phyloP scores from a whole-genome alignment of 2,329 filamentous ascomycete species.

The Xylariaceae sp. region DNA sequence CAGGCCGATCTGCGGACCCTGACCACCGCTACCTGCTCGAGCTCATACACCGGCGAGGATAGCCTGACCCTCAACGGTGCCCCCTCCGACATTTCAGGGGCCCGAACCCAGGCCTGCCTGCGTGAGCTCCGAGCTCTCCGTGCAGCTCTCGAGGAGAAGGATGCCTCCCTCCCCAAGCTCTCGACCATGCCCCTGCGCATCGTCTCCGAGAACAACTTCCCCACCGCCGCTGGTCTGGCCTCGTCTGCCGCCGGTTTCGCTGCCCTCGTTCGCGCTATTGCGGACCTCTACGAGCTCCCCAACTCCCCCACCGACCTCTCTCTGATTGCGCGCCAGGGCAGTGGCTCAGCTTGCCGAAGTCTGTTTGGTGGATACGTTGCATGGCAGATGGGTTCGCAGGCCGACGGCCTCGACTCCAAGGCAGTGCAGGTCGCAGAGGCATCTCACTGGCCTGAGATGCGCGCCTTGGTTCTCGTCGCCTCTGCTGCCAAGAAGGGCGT shows the following conservation, averaged over 20 bases:
- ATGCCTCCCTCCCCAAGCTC: constrained; percentile 75
- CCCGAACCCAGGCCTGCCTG: constrained; percentile 92
- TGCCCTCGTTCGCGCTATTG: constrained; percentile 75
- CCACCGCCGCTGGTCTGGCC: constrained; percentile 85
- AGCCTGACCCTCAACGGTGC: constrained; percentile 79
- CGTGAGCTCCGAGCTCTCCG: constrained; percentile 76
- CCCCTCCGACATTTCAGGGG: constrained; percentile 76
- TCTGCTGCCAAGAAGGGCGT: constrained; percentile 95
- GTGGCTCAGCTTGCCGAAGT: constrained; percentile 87
- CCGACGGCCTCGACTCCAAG: constrained; percentile 78
- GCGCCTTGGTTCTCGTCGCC: constrained; percentile 83
- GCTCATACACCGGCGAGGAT: constrained; percentile 60
- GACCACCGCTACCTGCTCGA: constrained; percentile 88
- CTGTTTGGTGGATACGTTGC: constrained; percentile 95
- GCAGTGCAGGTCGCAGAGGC: constrained; percentile 86
- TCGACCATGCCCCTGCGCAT: constrained; percentile 72
- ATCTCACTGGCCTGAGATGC: constrained; percentile 92
- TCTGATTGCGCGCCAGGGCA: constrained; percentile 86
- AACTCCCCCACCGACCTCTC: constrained; percentile 78
- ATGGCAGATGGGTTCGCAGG: constrained; percentile 73
- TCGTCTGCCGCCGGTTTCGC: constrained; percentile 66
- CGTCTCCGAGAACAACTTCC: constrained; percentile 98
- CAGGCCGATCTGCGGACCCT: constrained; percentile 91
- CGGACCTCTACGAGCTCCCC: constrained; percentile 82
- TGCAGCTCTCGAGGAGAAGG: constrained; percentile 63